phyloP scores from a whole-genome alignment of 1,284 basidiomycete species.

The Papiliotrema flavescens region DNA sequence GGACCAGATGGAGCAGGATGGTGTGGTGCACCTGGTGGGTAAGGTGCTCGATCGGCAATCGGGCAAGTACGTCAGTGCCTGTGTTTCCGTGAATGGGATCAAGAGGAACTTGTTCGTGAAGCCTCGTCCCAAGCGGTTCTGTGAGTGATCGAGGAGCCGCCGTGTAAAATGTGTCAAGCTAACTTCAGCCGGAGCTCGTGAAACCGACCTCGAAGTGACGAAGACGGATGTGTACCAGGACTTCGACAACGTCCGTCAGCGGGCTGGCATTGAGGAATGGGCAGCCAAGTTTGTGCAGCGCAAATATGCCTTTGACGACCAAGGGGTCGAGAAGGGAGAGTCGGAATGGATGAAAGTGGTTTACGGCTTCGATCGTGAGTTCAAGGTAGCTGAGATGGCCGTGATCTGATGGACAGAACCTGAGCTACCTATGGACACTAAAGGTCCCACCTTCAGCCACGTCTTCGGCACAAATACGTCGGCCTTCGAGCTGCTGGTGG shows the following conservation, averaged over 20 bases:
- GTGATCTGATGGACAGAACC: conserved; percentile 52
- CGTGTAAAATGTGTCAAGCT: conserved; percentile 2
- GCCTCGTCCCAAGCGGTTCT: conserved; percentile 65
- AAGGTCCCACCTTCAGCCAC: conserved; percentile 77
- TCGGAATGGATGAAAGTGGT: conserved; percentile 88
- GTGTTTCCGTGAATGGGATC: conserved; percentile 78
- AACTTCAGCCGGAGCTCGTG: conserved; percentile 55
- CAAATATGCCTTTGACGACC: conserved; percentile 89
- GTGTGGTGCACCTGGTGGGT: conserved; percentile 73
- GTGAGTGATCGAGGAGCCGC: conserved; percentile 45
- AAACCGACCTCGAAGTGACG: conserved; percentile 71
- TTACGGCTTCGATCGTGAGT: conserved; percentile 73
- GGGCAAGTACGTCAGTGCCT: conserved; percentile 75
- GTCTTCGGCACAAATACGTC: conserved; percentile 91
- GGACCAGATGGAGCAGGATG: conserved; percentile 79
- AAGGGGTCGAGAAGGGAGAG: conserved; percentile 74
- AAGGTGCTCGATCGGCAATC: conserved; percentile 76
- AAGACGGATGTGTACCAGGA: conserved; percentile 74
- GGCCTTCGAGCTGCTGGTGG: conserved; percentile 89
- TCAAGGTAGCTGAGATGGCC: too few relatives aligned
- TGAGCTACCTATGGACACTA: conserved; percentile 65
- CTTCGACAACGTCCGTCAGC: conserved; percentile 73
- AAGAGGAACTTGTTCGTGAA: conserved; percentile 93
- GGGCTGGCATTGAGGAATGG: conserved; percentile 72
- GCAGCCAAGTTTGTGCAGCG: conserved; percentile 75